Evolutionary conservation across 2,329 filamentous ascomycete species (phyloP).

Genomic region (Fusarium cyanostomum): DNA sequence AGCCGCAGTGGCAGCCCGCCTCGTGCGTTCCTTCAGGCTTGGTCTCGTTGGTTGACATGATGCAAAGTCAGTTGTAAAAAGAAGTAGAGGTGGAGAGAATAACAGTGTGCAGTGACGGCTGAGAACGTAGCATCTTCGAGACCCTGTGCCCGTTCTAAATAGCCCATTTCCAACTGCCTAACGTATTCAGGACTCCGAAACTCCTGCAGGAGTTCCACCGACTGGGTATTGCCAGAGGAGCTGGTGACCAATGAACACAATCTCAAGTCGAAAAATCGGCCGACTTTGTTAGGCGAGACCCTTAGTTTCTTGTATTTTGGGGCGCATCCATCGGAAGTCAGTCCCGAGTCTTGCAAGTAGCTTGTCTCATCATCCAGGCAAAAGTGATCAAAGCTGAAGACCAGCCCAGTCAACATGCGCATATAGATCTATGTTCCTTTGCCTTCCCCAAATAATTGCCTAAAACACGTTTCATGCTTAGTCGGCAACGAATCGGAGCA

Average conservation of each 20-base stretch:
- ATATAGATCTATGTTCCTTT: too few relatives aligned
- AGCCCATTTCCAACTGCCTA: slow-evolving; percentile 14
- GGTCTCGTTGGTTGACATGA: slow-evolving; percentile 24
- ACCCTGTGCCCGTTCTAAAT: slow-evolving; percentile 5
- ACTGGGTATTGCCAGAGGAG: background rate
- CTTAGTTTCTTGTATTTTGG: background rate
- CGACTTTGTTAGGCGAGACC: background rate
- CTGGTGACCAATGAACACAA: background rate
- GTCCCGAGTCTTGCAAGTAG: background rate
- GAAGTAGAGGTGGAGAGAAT: too few relatives aligned
- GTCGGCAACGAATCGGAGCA: too few relatives aligned
- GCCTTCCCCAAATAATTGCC: too few relatives aligned
- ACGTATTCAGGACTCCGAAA: slow-evolving; percentile 20
- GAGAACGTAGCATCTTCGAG: background rate
- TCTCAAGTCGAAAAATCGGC: too few relatives aligned
- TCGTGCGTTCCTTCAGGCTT: slow-evolving; percentile 53
- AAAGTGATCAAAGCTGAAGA: too few relatives aligned
- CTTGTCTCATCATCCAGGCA: too few relatives aligned
- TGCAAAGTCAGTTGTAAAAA: background rate
- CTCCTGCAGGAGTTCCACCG: background rate
- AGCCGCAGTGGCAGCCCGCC: slow-evolving; percentile 63
- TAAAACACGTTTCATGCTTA: too few relatives aligned
- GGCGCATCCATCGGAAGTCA: background rate
- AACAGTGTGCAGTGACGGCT: background rate
- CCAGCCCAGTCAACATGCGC: too few relatives aligned